A percentile compares a stretch with the other conserved stretches of the same genome.
These are phyloP conservation scores for Byssothecium circinans DNA, from an alignment of 2,329 filamentous ascomycete species.

Conservation along the genomic window DNA sequence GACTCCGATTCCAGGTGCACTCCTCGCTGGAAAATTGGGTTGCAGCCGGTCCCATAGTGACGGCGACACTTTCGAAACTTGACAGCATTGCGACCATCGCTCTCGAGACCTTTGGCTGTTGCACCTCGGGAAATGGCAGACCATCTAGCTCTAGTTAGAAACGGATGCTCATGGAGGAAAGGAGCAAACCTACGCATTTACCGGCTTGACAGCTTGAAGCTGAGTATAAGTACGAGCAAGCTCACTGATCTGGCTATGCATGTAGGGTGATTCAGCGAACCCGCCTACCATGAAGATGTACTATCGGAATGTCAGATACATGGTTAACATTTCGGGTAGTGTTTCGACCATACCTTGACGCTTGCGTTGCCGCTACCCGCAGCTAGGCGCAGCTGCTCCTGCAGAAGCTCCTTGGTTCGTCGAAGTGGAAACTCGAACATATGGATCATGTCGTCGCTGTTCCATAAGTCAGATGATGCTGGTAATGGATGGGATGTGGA, in stretches of 20 bases:
- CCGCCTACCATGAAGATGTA: slow-evolving; percentile 31
- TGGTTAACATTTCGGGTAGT: neutral
- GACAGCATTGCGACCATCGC: neutral
- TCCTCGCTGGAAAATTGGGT: accelerated
- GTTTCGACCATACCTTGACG: slow-evolving; percentile 15
- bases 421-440: slow-evolving; percentile 22
- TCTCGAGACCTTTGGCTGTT: slow-evolving; percentile 24
- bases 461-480: neutral
- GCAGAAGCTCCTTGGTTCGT: slow-evolving; percentile 15
- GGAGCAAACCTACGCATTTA: slow-evolving; percentile 19
- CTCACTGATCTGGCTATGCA: slow-evolving; percentile 16
- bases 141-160: too few relatives aligned
- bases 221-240: neutral
- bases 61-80: slow-evolving; percentile 23
- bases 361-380: neutral
- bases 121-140: slow-evolving; percentile 31
- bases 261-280: slow-evolving; percentile 30
- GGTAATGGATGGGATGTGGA: too few relatives aligned
- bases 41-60: slow-evolving; percentile 19
- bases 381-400: slow-evolving; percentile 13
- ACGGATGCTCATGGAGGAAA: too few relatives aligned
- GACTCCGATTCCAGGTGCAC: slow-evolving; percentile 15
- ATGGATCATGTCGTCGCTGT: slow-evolving; percentile 17
- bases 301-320: slow-evolving; percentile 7
- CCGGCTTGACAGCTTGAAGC: slow-evolving; percentile 15